Evolutionary conservation across 345 rosid species (phyloP).

Genomic region (Alliaria petiolata): DNA sequence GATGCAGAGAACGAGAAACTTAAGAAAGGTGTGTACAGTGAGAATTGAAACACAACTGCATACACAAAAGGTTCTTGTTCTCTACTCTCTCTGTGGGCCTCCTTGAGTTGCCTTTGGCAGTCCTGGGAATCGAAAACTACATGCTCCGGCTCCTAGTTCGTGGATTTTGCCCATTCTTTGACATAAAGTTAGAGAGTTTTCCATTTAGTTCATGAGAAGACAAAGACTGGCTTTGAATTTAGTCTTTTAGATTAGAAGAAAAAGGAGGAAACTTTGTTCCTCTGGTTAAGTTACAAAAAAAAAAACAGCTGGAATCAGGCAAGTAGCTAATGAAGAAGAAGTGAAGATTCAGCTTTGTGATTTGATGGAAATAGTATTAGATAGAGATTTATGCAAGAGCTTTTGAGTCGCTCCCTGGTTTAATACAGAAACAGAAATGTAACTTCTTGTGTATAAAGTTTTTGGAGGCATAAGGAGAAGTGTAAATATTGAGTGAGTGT

Average conservation of each 20-base stretch:
- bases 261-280: conserved; percentile 22
- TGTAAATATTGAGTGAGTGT: conserved; percentile 26
- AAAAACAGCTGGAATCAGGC: not conserved
- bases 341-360: conserved; percentile 11
- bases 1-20: conserved; percentile 45
- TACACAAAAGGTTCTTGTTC: not conserved
- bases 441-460: conserved; percentile 19
- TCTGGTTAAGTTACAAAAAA: conserved; percentile 7
- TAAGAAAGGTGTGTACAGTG: conserved; percentile 34
- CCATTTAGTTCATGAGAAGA: conserved; percentile 12
- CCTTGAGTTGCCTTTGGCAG: conserved; percentile 14
- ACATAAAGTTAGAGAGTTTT: not conserved
- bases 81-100: not conserved
- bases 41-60: conserved; percentile 11
- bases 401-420: conserved; percentile 16
- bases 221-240: conserved; percentile 12
- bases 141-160: conserved; percentile 1
- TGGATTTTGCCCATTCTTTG: not conserved
- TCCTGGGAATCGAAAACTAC: not conserved
- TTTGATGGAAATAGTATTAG: conserved; percentile 23
- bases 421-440: conserved; percentile 15
- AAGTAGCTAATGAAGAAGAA: not conserved
- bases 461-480: not conserved
- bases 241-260: conserved; percentile 24
- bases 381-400: conserved; percentile 12